Evolutionary conservation across 1,284 basidiomycete species (phyloP).

Genomic region (Ceratobasidium sp.): DNA sequence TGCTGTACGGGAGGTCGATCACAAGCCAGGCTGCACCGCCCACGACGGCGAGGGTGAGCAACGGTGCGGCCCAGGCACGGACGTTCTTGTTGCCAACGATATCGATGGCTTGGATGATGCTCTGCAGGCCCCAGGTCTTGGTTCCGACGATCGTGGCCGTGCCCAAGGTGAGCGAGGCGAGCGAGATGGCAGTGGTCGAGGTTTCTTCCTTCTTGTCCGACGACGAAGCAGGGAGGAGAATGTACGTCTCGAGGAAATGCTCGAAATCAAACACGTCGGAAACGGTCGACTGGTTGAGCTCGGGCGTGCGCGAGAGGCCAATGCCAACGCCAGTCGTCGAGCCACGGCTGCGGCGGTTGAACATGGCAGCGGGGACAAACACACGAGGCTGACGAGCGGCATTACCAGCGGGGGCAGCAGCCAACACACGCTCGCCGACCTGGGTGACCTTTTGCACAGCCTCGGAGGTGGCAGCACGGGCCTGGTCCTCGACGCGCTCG

Average conservation of each 20-base stretch:
- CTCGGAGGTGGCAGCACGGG: slow-evolving; percentile 69
- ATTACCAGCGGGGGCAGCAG: slow-evolving; percentile 55
- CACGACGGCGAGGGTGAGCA: slow-evolving; percentile 76
- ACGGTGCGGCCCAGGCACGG: slow-evolving; percentile 87
- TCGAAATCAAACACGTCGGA: slow-evolving; percentile 90
- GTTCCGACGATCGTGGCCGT: slow-evolving; percentile 88
- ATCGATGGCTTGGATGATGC: slow-evolving; percentile 81
- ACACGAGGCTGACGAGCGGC: slow-evolving; percentile 82
- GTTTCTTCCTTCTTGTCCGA: slow-evolving; percentile 53
- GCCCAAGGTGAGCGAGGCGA: slow-evolving; percentile 80
- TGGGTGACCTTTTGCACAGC: slow-evolving; percentile 75
- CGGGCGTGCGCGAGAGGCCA: slow-evolving; percentile 66
- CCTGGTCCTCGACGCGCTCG: slow-evolving; percentile 82
- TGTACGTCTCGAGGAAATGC: slow-evolving; percentile 74
- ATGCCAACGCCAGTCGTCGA: slow-evolving; percentile 77
- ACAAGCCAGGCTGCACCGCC: slow-evolving; percentile 85
- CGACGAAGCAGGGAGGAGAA: slow-evolving; percentile 55
- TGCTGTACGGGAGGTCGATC: slow-evolving; percentile 85
- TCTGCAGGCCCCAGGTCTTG: slow-evolving; percentile 77
- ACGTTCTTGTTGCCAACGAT: slow-evolving; percentile 82
- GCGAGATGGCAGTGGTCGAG: slow-evolving; percentile 70
- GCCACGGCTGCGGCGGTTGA: slow-evolving; percentile 59
- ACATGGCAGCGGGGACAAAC: slow-evolving; percentile 98
- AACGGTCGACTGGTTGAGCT: slow-evolving; percentile 74
- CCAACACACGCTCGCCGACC: slow-evolving; percentile 71